Evolutionary conservation across 1,284 basidiomycete genomes (phyloP), one percentile per base, ranked within the genome.

Genomic region (Ceratobasidium sp.): DNA sequence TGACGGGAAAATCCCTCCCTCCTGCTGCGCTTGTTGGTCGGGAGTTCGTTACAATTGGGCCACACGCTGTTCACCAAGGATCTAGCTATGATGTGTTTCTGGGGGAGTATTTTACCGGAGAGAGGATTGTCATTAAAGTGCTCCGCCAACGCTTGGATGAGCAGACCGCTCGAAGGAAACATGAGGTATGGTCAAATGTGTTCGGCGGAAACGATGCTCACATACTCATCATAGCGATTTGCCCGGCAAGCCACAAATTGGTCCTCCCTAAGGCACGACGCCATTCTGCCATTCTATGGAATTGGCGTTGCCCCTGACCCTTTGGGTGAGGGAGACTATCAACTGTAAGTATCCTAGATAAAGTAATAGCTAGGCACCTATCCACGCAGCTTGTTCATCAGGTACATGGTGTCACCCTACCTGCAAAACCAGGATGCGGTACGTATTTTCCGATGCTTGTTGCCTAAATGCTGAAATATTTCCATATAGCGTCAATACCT

Each of bases 61-160:
- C 34, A 2, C 34, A 62, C 2, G 71, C 71, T 6, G 19, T 74
- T 19, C 44, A 62, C 49, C 71, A 74, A 43, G 71, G 71, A 2
- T 8, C 44, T 2, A 64, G 49, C 46, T 74, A 74, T 49, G 71
- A 74, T 43, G 49, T 74, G 5, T 74, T 74, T 22, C 8, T 64
- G 13, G 71, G 71, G 9, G 74, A 76, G 15, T 76, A 76, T 22
- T 76, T 76, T n/a, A 76, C 74, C 1, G 74, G 74, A 2, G 74
- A 76, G 43, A 67, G 22, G 64, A 61, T 76, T 13, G 74, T 51
- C 3, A 67, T 76, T 29, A 76, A 76, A 29, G 54, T 76, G 7
- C 52, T 76, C 34, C 22, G 74, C 3, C 74, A 67, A 5, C 62
- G 74, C n/a, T 37, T 76, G 15, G 64, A 67, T 32, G 40, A 46